Percentiles rank a stretch among this genome's conserved stretches.
These are phyloP conservation scores for Fusarium burgessii DNA, from an alignment of 2,329 filamentous ascomycete genomes.

Conservation along the genomic window DNA sequence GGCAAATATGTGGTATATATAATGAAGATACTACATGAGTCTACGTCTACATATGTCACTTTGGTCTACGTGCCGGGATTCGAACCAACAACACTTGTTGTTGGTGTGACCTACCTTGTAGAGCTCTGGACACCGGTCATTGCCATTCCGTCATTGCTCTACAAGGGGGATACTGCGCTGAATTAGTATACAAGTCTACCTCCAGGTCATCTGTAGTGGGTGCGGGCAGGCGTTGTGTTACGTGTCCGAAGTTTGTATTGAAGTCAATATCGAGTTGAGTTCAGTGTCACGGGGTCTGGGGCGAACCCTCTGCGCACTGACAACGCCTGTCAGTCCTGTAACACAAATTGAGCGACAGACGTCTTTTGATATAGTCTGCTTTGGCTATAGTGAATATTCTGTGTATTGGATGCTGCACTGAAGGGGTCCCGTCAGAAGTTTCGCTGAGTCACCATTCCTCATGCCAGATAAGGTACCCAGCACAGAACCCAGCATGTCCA, in stretches of 20 bases:
- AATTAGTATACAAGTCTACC: not conserved
- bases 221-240: not conserved
- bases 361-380: fast-evolving
- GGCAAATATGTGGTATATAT: not conserved
- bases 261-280: not conserved
- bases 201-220: not conserved
- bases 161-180: not conserved
- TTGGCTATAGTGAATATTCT: not conserved
- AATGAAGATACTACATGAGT: not conserved
- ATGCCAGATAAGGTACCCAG: not conserved
- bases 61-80: not conserved
- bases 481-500: not conserved
- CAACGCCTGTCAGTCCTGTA: not conserved
- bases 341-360: fast-evolving
- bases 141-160: slow-evolving; percentile 24
- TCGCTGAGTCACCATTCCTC: not conserved
- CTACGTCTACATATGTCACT: not conserved
- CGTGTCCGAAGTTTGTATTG: not conserved
- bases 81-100: slow-evolving; percentile 2
- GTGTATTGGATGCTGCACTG: not conserved
- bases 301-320: not conserved
- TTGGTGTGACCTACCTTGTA: slow-evolving; percentile 12
- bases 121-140: slow-evolving; percentile 17
- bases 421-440: no score
- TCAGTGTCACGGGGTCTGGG: not conserved